Base-by-base conservation (phyloP, 805 yeast species). In the Priceomyces fermenticarens region DNA sequence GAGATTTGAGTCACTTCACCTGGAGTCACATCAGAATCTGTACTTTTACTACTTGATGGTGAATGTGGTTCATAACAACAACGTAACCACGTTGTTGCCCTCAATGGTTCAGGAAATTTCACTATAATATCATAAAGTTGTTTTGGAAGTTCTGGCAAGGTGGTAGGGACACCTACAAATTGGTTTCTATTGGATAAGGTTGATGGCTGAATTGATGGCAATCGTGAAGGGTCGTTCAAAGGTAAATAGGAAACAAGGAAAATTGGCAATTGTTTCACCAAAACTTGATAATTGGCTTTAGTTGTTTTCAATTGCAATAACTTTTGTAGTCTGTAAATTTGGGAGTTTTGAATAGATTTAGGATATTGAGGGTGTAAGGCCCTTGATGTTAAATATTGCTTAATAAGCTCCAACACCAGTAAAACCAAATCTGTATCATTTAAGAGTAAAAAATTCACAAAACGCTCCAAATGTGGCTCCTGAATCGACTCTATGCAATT, bases 1-100 rank as follows among this genome's bases (percentile, higher is more conserved):
- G 95, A 85, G 17, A 93, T 90, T 65, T 93, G 99, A 0, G 97
- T 89, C 9, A 90, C 96, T 56, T 89, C 96, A 3, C 91, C 88
- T 1, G 69, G 63, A 11, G 55, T 41, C 26, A 52, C 56, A 12
- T 58, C 63, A 31, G 43, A 40, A 31, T 44, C 51, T 9, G 38
- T 45, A 6, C 32, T 30, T 7, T 39, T 51, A 25, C 35, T 39
- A 12, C 39, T 40, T 11, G 44, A 41, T 32, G 40, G 45, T 36
- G 49, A 45, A 9, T 77, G 68, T 3, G 95, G 88, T 52, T 83
- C 89, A 64, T 89, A 93, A 49, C 91, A 84, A 51, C 96, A 83
- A 51, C 96, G 78, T 72, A 93, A 82, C 98, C 98, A 93, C 25
- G 88, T 77, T 4, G 96, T 87, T 0, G 98, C 96, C 46, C 99